A percentile compares a stretch with the other conserved stretches of the same genome.
Conservation (phyloP, 163 green algal genomes). For the Scenedesmus sp. region DNA sequence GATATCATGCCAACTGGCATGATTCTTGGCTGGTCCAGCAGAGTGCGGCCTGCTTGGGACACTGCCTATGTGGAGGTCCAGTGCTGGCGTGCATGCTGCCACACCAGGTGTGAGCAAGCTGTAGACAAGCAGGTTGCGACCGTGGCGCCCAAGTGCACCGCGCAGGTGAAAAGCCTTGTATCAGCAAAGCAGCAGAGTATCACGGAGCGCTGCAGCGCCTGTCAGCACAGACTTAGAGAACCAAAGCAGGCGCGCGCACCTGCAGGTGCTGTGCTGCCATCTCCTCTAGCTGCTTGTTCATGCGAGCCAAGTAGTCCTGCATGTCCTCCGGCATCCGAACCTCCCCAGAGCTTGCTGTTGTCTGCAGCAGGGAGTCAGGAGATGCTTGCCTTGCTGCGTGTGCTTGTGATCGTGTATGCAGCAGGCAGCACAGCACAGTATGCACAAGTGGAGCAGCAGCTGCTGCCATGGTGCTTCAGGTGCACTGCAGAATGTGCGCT, state of each 20-base stretch:
- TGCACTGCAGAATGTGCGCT: not conserved
- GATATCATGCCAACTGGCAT: too few relatives aligned
- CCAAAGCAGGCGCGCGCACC: not conserved
- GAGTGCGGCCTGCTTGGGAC: too few relatives aligned
- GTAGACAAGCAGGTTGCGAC: too few relatives aligned
- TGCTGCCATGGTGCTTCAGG: not conserved
- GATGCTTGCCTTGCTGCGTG: not conserved
- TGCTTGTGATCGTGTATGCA: not conserved
- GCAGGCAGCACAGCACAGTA: not conserved
- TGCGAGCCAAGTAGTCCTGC: slow-evolving; percentile 50
- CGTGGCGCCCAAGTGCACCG: too few relatives aligned
- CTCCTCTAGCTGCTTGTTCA: slow-evolving; percentile 52
- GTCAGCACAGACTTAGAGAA: not conserved
- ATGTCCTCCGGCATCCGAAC: slow-evolving; percentile 42
- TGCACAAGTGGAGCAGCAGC: not conserved
- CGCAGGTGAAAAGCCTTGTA: too few relatives aligned
- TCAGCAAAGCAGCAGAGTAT: too few relatives aligned
- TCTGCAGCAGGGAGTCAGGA: not conserved
- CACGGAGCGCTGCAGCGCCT: too few relatives aligned
- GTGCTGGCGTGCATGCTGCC: too few relatives aligned
- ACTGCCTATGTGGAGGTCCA: too few relatives aligned
- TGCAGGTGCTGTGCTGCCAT: slow-evolving; percentile 45
- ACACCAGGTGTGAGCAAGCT: too few relatives aligned
- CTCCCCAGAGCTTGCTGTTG: not conserved
- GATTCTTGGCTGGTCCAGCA: too few relatives aligned